These are phyloP conservation scores for Aspergillus sp. DNA, from an alignment of 2,329 filamentous ascomycete species.

Conservation along the genomic window DNA sequence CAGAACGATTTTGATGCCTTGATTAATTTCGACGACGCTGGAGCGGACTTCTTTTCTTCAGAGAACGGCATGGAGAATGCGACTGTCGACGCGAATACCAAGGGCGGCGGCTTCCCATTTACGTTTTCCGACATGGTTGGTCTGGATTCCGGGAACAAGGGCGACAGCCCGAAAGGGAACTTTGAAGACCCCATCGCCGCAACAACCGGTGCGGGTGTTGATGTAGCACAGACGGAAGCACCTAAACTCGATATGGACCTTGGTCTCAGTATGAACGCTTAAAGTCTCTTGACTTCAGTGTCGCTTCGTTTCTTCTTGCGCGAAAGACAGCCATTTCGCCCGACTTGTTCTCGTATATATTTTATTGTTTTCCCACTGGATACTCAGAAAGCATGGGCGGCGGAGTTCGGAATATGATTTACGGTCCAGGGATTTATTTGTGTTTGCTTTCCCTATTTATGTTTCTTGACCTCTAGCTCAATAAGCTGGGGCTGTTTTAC, in stretches of 20 bases:
- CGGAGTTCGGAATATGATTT: conserved; percentile 6
- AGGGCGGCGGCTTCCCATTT: conserved; percentile 13
- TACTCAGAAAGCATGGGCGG: conserved; percentile 1
- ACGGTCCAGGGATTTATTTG: background rate
- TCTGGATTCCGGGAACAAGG: conserved; percentile 17
- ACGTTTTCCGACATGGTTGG: conserved; percentile 18
- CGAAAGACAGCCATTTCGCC: background rate
- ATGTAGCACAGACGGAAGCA: conserved; percentile 11
- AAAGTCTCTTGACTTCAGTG: background rate
- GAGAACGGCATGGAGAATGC: conserved; percentile 18
- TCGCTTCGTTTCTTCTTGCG: background rate
- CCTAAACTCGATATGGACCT: conserved; percentile 22
- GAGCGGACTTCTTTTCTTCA: conserved; percentile 35
- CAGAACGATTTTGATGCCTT: conserved; percentile 48
- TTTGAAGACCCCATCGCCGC: background rate
- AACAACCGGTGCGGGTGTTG: background rate
- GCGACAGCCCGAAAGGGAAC: conserved; percentile 8
- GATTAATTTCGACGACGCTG: conserved; percentile 47
- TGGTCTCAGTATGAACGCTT: conserved; percentile 15
- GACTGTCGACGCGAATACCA: conserved; percentile 5
- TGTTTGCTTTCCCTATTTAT: background rate
- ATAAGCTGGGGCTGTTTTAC: conserved; percentile 7
- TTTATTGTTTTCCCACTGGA: background rate
- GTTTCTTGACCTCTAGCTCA: background rate
- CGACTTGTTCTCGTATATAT: conserved; percentile 1